phyloP scores from a whole-genome alignment of 2,329 filamentous ascomycete species.

The Botrytis byssoidea region DNA sequence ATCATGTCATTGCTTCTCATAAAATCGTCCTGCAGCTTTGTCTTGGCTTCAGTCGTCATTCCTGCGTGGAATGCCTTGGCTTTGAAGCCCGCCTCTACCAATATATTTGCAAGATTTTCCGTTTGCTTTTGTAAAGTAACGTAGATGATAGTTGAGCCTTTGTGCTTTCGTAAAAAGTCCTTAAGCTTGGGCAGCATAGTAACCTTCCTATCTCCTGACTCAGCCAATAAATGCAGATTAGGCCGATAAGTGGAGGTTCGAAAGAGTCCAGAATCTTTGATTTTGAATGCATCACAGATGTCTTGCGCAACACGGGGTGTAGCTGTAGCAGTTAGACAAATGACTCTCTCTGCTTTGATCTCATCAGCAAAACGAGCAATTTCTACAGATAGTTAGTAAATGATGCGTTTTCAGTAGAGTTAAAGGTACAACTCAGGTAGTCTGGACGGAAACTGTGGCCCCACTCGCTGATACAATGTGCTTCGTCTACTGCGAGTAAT shows the following conservation, averaged over 20 bases:
- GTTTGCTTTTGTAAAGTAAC: conserved; percentile 57
- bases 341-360: conserved; percentile 55
- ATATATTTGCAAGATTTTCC: conserved; percentile 43
- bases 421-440: conserved; percentile 45
- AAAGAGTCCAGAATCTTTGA: conserved; percentile 51
- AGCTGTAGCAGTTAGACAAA: conserved; percentile 61
- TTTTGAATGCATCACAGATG: conserved; percentile 52
- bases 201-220: conserved; percentile 43
- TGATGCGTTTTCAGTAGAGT: not conserved
- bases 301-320: conserved; percentile 56
- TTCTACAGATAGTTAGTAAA: conserved; percentile 27
- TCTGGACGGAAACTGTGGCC: conserved; percentile 51
- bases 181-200: conserved; percentile 49
- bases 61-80: conserved; percentile 52
- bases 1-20: conserved; percentile 48
- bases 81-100: conserved; percentile 43
- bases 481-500: conserved; percentile 57
- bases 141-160: conserved; percentile 59
- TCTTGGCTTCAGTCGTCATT: conserved; percentile 47
- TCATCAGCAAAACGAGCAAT: conserved; percentile 56
- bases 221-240: conserved; percentile 53
- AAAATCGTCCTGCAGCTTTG: conserved; percentile 50
- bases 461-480: conserved; percentile 59
- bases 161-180: conserved; percentile 49
- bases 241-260: conserved; percentile 58